A percentile compares a stretch with the other conserved stretches of the same genome.
phyloP scores from a whole-genome alignment of 2,329 filamentous ascomycete genomes.

The Fusarium xylarioides region DNA sequence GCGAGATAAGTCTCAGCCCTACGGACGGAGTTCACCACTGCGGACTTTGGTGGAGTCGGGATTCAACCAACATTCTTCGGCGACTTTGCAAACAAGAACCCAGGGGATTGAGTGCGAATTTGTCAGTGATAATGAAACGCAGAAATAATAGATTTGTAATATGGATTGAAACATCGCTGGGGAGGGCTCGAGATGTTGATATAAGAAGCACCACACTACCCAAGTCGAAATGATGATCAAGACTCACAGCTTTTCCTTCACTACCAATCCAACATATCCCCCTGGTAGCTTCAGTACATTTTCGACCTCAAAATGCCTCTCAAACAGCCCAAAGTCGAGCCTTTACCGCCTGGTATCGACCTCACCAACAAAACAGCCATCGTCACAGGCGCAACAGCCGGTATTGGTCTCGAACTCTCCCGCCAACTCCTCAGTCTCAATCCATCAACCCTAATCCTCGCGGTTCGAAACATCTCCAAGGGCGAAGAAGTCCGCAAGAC shows the following conservation, averaged over 20 bases:
- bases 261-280: too few species aligned
- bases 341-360: conserved; percentile 29
- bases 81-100: background rate
- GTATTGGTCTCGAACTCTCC: conserved; percentile 53
- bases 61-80: background rate
- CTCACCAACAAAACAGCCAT: conserved; percentile 46
- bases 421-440: conserved; percentile 49
- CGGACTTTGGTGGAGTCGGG: background rate
- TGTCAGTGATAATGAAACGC: background rate
- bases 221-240: background rate
- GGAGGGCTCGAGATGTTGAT: background rate
- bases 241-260: too few species aligned
- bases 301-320: background rate
- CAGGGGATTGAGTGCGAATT: background rate
- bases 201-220: background rate
- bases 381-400: conserved; percentile 56
- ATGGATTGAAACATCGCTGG: too few species aligned
- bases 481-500: conserved; percentile 38
- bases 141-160: background rate
- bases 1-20: background rate
- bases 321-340: conserved; percentile 15
- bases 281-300: fast-evolving
- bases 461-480: conserved; percentile 47
- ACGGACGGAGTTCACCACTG: background rate
- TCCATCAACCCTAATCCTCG: conserved; percentile 51